Evolutionary conservation across 805 yeast genomes (phyloP), one percentile per base, ranked within the genome.

Genomic region (Wickerhamiella occidentalis): DNA sequence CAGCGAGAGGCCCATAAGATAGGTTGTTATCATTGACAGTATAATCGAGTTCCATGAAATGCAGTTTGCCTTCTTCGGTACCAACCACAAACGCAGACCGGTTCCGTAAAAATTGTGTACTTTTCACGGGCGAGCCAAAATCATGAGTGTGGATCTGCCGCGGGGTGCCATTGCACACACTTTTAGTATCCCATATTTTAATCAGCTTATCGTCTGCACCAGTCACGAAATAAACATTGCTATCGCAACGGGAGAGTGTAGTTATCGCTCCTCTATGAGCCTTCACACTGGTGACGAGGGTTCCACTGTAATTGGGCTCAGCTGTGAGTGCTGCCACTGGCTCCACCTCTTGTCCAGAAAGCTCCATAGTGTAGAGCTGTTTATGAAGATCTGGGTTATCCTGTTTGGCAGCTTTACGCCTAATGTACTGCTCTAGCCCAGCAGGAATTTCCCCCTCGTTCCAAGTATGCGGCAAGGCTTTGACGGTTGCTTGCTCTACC

Each of bases 161-260:
- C 11, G 59, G 51, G 3, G 79, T 75, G 37, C 81, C 82, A 49
- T 74, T 74, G 47, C 80, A 85, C 33, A 88, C 65, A 51, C 78
- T 76, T 8, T 67, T 58, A 0, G 80, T 64, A 59, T 85, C 94
- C 96, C 96, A 92, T 0, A 90, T 64, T 54, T 78, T 81, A 36
- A 92, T 58, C 1, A 67, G 60, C 0, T 96, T 95, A 25, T 74
- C 73, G 44, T 79, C 82, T 6, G 92, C 85, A 1, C 87, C 95
- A 1, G 92, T 79, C 2, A 86, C 67, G 54, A 90, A 79, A 54
- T 76, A 81, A 21, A 75, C 74, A 13, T 77, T 73, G 25, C 81
- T 79, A 0, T 82, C 79, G 4, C 84, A 72, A 0, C 76, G 73
- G 1, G 72, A 75, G 7, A 86, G 60, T 23, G 79, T 66, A 19